These are phyloP conservation scores for Larix sibirica DNA, from an alignment of 83 land plant species.

Conservation along the genomic window DNA sequence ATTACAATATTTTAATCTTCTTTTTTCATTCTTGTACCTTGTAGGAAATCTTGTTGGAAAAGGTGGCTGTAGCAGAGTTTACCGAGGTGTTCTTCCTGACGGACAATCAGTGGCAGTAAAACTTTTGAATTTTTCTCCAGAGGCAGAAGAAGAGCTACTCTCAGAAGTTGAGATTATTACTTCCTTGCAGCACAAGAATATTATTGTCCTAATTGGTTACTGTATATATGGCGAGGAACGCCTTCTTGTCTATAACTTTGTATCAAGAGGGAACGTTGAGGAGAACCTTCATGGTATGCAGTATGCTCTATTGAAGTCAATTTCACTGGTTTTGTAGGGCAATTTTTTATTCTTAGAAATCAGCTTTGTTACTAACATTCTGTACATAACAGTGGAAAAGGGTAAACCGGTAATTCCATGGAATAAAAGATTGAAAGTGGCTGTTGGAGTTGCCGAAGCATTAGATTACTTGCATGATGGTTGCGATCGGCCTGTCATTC, in stretches of 20 bases:
- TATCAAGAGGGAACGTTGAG: slow-evolving; percentile 83
- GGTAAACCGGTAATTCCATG: slow-evolving; percentile 52
- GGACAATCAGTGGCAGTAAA: slow-evolving; percentile 60
- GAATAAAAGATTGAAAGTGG: slow-evolving; percentile 77
- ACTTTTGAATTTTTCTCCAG: slow-evolving; percentile 51
- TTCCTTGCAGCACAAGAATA: slow-evolving; percentile 41
- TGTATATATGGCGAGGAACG: slow-evolving; percentile 36
- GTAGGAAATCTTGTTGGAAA: slow-evolving; percentile 85
- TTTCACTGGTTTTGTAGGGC: too few relatives aligned
- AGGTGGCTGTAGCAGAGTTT: slow-evolving; percentile 72
- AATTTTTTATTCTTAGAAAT: too few relatives aligned
- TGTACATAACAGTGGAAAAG: slow-evolving; percentile 29
- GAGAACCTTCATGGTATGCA: slow-evolving; percentile 81
- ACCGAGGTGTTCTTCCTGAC: slow-evolving; percentile 46
- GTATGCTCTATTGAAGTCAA: background rate
- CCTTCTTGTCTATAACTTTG: slow-evolving; percentile 78
- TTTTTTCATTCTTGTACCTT: background rate
- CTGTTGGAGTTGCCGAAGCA: slow-evolving; percentile 88
- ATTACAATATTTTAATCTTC: too few relatives aligned
- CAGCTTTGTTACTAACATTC: background rate
- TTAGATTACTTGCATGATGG: slow-evolving; percentile 76
- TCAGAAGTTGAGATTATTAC: slow-evolving; percentile 62
- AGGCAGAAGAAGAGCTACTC: slow-evolving; percentile 50
- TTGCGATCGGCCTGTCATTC: slow-evolving; percentile 65
- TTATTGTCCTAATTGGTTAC: slow-evolving; percentile 59